Conservation (phyloP, 2,329 filamentous ascomycete genomes). For the Fusarium illudens region DNA sequence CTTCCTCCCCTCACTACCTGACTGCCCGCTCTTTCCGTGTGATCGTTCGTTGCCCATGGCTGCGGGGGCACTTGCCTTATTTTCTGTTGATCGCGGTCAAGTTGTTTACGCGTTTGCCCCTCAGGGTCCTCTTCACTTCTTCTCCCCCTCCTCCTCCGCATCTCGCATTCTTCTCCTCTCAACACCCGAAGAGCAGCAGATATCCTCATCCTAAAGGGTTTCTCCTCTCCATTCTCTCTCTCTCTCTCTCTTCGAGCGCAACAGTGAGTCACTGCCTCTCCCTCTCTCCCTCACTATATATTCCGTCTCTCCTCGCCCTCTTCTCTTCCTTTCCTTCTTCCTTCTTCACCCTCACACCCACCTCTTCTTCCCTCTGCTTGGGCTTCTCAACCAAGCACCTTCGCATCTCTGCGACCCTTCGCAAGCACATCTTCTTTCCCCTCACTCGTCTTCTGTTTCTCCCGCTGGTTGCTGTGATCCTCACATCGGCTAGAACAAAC, state of each 20-base stretch:
- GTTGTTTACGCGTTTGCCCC: constrained; percentile 12
- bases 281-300: constrained; percentile 2
- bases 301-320: background rate
- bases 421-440: background rate
- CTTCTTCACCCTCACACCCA: constrained; percentile 15
- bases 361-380: constrained; percentile 1
- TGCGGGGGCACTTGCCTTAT: no score
- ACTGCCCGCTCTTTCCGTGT: background rate
- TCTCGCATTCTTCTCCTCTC: background rate
- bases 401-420: background rate
- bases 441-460: background rate
- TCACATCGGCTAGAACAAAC: constrained; percentile 19
- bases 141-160: background rate
- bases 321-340: constrained; percentile 12
- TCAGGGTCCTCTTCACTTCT: background rate
- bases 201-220: constrained; percentile 3
- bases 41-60: background rate
- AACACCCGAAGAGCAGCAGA: background rate
- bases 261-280: constrained; percentile 29
- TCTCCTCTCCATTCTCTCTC: background rate
- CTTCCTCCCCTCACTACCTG: background rate
- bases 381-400: constrained; percentile 15
- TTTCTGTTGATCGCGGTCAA: background rate
- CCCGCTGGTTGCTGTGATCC: background rate
- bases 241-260: background rate